These are phyloP conservation scores for Carpinus fangiana DNA, from an alignment of 306 rosid genomes.

Conservation along the genomic window DNA sequence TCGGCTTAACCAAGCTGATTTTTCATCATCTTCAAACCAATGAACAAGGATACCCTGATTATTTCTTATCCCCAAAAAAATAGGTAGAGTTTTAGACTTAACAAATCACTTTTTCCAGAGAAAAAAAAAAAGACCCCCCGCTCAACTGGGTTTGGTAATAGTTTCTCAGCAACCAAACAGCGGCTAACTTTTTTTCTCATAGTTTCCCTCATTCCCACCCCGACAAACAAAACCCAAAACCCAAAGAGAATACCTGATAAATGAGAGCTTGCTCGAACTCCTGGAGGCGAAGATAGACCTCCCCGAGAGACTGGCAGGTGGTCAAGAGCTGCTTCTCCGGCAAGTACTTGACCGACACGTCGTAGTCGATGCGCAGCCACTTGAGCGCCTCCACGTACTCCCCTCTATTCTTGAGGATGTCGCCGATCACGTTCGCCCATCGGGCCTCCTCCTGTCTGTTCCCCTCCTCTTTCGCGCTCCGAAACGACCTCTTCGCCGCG, in stretches of 20 bases:
- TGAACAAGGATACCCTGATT: no score
- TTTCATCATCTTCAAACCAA: no score
- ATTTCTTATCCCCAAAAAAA: no score
- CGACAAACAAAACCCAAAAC: background rate
- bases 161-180: background rate
- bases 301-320: conserved; percentile 91
- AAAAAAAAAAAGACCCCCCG: background rate
- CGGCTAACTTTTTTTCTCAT: background rate
- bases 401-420: conserved; percentile 67
- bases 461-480: conserved; percentile 59
- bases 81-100: background rate
- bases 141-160: background rate
- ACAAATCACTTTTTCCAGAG: background rate
- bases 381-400: conserved; percentile 73
- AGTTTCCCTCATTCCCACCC: background rate
- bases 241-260: conserved; percentile 52
- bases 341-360: conserved; percentile 49
- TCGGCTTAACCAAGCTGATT: no score
- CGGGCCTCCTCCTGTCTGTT: conserved; percentile 87
- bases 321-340: conserved; percentile 65
- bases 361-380: conserved; percentile 85
- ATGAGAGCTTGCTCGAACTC: conserved; percentile 57
- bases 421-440: conserved; percentile 85
- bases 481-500: conserved; percentile 62
- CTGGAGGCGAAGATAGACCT: conserved; percentile 78